A percentile compares a stretch with the other conserved stretches of the same genome.
These are phyloP conservation scores for Penicillium sp. DNA, from an alignment of 2,329 filamentous ascomycete species.

Conservation along the genomic window DNA sequence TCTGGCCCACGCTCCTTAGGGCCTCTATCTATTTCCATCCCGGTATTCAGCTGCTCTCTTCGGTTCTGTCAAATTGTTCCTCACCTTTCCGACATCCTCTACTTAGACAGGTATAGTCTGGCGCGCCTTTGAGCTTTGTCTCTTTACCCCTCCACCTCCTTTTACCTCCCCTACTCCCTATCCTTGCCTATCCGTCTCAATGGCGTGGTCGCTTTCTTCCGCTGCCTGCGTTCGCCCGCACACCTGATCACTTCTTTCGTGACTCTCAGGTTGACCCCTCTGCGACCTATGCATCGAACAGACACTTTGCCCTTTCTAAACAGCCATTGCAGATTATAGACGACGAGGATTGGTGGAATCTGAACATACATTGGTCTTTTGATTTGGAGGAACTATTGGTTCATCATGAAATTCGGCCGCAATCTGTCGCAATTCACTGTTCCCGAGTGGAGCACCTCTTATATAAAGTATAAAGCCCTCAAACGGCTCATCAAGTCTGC, in stretches of 20 bases:
- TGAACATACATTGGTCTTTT: not conserved
- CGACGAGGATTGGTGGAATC: not conserved
- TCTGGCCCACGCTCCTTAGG: not conserved
- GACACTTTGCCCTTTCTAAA: not conserved
- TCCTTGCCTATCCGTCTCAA: constrained; percentile 6
- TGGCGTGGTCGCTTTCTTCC: constrained; percentile 15
- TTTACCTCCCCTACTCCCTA: not conserved
- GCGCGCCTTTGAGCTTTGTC: constrained; percentile 7
- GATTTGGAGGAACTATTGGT: not conserved
- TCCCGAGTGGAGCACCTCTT: constrained; percentile 49
- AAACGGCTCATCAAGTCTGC: constrained; percentile 90
- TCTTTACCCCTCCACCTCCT: constrained; percentile 3
- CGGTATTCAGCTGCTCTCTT: not conserved
- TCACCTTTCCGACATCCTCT: constrained; percentile 11
- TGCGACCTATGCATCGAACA: constrained; percentile 1
- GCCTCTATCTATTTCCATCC: not conserved
- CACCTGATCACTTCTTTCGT: constrained; percentile 23
- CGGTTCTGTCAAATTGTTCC: constrained; percentile 2
- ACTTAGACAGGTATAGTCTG: constrained; percentile 20
- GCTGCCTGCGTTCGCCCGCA: constrained; percentile 21
- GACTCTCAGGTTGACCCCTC: constrained; percentile 17
- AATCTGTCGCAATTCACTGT: constrained; percentile 50
- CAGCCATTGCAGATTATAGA: not conserved
- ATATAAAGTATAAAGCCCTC: constrained; percentile 56
- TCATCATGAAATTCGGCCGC: constrained; percentile 50